These are phyloP conservation scores for Malus sieversii DNA, from an alignment of 306 rosid genomes.

Conservation along the genomic window DNA sequence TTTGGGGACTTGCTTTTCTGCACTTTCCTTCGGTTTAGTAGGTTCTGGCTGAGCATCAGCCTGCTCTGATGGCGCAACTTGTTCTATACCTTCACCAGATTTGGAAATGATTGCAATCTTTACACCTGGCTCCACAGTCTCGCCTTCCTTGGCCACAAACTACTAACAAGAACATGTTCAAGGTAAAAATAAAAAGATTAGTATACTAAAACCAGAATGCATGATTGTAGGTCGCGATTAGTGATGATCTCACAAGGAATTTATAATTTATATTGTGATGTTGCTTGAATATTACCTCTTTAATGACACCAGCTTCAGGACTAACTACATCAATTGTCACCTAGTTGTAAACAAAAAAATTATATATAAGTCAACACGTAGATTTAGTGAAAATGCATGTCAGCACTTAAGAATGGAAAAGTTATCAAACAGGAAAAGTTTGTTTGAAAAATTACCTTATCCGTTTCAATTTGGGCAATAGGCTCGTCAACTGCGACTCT, in stretches of 20 bases:
- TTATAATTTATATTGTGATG: background rate
- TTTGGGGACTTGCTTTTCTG: slow-evolving; percentile 24
- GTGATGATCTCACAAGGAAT: background rate
- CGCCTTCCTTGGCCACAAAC: slow-evolving; percentile 54
- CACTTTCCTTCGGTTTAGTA: slow-evolving; percentile 25
- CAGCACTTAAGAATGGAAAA: background rate
- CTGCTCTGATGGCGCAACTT: slow-evolving; percentile 38
- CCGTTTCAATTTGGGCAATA: slow-evolving; percentile 61
- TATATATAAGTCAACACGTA: background rate
- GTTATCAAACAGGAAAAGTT: background rate
- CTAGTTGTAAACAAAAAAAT: slow-evolving; percentile 19
- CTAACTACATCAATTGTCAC: slow-evolving; percentile 64
- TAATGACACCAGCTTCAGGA: slow-evolving; percentile 49
- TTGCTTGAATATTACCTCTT: slow-evolving; percentile 25
- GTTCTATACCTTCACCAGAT: slow-evolving; percentile 39
- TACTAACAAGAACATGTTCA: slow-evolving; percentile 15
- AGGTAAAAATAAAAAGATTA: background rate
- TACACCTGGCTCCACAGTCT: slow-evolving; percentile 52
- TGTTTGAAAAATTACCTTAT: slow-evolving; percentile 28
- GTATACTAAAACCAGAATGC: background rate
- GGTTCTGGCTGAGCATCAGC: slow-evolving; percentile 31
- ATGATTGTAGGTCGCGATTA: background rate
- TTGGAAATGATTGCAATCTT: slow-evolving; percentile 56
- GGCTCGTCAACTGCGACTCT: slow-evolving; percentile 47
- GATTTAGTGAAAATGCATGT: background rate